Conservation (phyloP, 345 rosid species). For the Lepidium sativum region DNA sequence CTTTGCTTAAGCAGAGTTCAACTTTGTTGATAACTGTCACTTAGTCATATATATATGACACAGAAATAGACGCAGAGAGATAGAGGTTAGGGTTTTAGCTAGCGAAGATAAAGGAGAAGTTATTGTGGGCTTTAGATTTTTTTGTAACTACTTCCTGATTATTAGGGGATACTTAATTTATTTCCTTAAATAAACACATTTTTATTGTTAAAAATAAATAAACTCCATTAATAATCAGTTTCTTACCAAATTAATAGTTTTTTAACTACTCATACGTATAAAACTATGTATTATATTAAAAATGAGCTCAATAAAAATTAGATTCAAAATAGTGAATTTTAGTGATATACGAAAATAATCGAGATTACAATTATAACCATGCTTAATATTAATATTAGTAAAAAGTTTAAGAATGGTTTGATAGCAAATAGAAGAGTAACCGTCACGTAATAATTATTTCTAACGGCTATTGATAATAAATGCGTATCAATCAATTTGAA, state of each 20-base stretch:
- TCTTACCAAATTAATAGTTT: no score
- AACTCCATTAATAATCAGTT: no score
- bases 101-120: slow-evolving; percentile 13
- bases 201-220: not conserved
- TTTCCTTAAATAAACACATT: not conserved
- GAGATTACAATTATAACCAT: not conserved
- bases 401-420: not conserved
- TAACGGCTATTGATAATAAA: not conserved
- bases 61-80: not conserved
- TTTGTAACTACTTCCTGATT: slow-evolving; percentile 21
- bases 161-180: slow-evolving; percentile 4
- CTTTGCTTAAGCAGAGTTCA: slow-evolving; percentile 15
- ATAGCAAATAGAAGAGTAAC: slow-evolving; percentile 15
- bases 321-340: not conserved
- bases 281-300: not conserved
- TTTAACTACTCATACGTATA: no score
- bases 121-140: slow-evolving; percentile 5
- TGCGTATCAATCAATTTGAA: not conserved
- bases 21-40: slow-evolving; percentile 20
- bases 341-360: not conserved
- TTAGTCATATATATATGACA: slow-evolving; percentile 2
- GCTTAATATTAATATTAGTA: no score
- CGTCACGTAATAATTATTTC: not conserved
- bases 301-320: not conserved
- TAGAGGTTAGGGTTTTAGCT: slow-evolving; percentile 13